These are phyloP conservation scores for Besnoitia besnoiti DNA, from an alignment of 169 alveolate species.

Conservation along the genomic window DNA sequence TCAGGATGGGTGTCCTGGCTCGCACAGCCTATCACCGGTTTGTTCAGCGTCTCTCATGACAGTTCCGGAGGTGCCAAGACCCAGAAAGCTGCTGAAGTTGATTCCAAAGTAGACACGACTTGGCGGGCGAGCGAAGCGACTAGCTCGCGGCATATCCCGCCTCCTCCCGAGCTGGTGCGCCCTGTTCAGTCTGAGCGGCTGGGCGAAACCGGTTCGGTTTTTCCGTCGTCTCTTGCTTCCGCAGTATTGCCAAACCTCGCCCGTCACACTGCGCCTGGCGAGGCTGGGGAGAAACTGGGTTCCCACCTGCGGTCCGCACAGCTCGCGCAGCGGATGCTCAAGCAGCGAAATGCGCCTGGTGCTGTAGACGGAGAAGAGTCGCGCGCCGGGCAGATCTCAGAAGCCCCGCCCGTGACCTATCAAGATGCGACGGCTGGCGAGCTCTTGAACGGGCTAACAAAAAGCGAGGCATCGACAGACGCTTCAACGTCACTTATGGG, in stretches of 20 bases:
- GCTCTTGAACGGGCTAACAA: neutral
- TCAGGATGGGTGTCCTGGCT: conserved; percentile 17
- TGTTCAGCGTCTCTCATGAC: neutral
- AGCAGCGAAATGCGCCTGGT: neutral
- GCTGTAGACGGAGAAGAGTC: neutral
- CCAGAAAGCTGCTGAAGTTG: neutral
- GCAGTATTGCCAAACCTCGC: neutral
- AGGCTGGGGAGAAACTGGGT: neutral
- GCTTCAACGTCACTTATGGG: neutral
- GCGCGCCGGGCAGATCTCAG: neutral
- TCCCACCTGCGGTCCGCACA: neutral
- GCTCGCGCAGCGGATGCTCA: neutral
- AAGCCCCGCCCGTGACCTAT: neutral
- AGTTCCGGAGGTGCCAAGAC: neutral
- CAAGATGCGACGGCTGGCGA: neutral
- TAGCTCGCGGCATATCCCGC: neutral
- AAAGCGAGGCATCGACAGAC: neutral
- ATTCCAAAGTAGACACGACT: neutral
- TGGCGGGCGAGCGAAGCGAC: too few species aligned
- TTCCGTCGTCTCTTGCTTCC: neutral
- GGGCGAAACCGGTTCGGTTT: neutral
- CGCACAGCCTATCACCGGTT: conserved; percentile 13
- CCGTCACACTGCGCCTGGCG: neutral
- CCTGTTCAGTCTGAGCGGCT: neutral
- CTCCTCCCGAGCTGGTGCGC: neutral